These are phyloP conservation scores for Suillus lakei DNA, from an alignment of 768 basidiomycete species.

Conservation along the genomic window DNA sequence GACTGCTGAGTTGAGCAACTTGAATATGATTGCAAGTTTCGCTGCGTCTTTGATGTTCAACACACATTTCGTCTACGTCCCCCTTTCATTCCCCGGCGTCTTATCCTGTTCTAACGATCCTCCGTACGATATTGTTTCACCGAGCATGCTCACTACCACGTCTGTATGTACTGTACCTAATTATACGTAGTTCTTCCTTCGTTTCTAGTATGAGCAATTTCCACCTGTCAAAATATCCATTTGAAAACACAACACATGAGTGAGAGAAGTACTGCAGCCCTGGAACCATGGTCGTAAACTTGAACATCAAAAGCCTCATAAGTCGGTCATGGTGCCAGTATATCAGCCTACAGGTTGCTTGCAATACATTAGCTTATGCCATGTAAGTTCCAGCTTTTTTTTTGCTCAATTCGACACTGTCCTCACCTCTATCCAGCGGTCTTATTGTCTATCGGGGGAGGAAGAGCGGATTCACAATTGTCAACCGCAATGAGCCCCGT, in stretches of 20 bases:
- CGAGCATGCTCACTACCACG: neutral
- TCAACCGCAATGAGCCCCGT: slow-evolving; percentile 48
- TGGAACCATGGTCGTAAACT: neutral
- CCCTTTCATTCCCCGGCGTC: neutral
- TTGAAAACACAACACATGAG: neutral
- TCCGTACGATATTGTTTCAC: neutral
- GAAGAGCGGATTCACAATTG: slow-evolving; percentile 54
- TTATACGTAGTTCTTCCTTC: neutral
- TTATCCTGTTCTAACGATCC: neutral
- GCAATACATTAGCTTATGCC: no score
- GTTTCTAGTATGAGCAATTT: neutral
- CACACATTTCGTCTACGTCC: neutral
- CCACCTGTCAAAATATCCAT: neutral
- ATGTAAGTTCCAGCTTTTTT: neutral
- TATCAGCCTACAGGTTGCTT: neutral
- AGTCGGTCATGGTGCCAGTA: neutral
- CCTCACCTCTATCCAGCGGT: slow-evolving; percentile 43
- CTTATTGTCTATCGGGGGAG: slow-evolving; percentile 55
- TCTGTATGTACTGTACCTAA: neutral
- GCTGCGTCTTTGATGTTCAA: neutral
- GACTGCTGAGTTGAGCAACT: neutral
- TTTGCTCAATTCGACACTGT: neutral
- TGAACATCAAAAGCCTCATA: neutral
- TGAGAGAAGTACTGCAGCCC: neutral
- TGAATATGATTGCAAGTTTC: neutral